Evolutionary conservation across 139 green algal species (phyloP).

Genomic region (Bryopsis sp.): DNA sequence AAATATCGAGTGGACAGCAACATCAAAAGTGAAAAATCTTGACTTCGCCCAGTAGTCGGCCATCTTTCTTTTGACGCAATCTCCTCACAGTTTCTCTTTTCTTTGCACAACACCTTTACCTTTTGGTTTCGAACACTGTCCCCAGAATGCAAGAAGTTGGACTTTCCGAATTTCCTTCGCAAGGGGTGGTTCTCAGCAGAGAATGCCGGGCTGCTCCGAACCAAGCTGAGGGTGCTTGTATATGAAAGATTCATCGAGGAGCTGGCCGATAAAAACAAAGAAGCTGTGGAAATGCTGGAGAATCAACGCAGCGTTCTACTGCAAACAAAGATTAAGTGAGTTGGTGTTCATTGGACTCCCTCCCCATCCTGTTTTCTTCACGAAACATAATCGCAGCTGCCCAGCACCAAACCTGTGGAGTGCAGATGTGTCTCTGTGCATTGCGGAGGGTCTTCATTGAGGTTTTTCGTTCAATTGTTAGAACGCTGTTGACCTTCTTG

Average conservation of each 20-base stretch:
- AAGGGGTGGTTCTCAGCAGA: not conserved
- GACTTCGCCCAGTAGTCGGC: too few relatives aligned
- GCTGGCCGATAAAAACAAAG: not conserved
- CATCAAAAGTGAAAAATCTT: too few relatives aligned
- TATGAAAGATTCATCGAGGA: not conserved
- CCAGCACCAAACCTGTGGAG: too few relatives aligned
- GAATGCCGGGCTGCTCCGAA: not conserved
- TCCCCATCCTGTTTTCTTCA: too few relatives aligned
- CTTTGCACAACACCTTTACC: not conserved
- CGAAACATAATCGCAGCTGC: too few relatives aligned
- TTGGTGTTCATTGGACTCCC: not conserved
- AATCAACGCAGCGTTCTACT: not conserved
- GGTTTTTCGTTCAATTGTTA: too few relatives aligned
- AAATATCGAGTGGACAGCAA: too few relatives aligned
- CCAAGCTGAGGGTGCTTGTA: not conserved
- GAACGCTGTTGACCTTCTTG: too few relatives aligned
- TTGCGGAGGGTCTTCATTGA: too few relatives aligned
- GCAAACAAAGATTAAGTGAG: not conserved
- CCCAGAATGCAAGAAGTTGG: not conserved
- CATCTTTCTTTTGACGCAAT: too few relatives aligned
- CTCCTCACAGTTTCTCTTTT: not conserved
- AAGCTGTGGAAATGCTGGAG: not conserved
- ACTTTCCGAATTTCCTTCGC: not conserved
- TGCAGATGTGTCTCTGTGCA: too few relatives aligned
- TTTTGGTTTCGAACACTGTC: not conserved